A percentile compares a stretch with the other conserved stretches of the same genome.
These are phyloP conservation scores for Steccherinum ochraceum DNA, from an alignment of 768 basidiomycete genomes.

Conservation along the genomic window DNA sequence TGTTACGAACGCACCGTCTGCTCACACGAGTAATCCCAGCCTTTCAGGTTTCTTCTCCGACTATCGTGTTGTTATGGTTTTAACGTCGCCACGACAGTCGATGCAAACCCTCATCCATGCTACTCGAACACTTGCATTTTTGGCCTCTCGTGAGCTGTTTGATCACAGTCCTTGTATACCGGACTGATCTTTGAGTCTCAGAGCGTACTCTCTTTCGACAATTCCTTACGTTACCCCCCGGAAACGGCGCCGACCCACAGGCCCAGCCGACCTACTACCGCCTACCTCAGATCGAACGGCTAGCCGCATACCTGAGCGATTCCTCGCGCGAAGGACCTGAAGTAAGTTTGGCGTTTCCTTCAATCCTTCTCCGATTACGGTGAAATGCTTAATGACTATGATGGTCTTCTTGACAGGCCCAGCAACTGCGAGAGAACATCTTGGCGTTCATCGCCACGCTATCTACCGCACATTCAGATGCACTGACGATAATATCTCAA, in stretches of 20 bases:
- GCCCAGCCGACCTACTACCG: neutral
- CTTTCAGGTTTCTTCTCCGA: constrained; percentile 33
- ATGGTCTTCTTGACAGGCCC: constrained; percentile 20
- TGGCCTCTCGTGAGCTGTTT: constrained; percentile 46
- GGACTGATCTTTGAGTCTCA: too few species aligned
- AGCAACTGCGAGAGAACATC: constrained; percentile 30
- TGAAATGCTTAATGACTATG: too few species aligned
- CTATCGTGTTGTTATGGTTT: constrained; percentile 34
- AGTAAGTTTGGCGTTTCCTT: too few species aligned
- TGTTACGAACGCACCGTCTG: too few species aligned
- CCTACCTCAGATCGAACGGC: constrained; percentile 23
- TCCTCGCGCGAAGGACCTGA: constrained; percentile 12
- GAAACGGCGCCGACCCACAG: too few species aligned
- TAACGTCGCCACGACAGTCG: constrained; percentile 49
- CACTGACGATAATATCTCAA: constrained; percentile 30
- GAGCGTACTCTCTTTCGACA: too few species aligned
- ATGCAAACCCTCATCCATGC: constrained; percentile 41
- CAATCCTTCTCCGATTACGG: too few species aligned
- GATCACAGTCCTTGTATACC: neutral
- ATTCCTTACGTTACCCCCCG: too few species aligned
- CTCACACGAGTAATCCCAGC: too few species aligned
- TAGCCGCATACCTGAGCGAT: constrained; percentile 22
- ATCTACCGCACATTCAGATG: constrained; percentile 32
- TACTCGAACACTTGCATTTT: constrained; percentile 43
- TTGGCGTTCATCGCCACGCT: constrained; percentile 36